These are phyloP conservation scores for Cytospora mali DNA, from an alignment of 2,329 filamentous ascomycete genomes.

Conservation along the genomic window DNA sequence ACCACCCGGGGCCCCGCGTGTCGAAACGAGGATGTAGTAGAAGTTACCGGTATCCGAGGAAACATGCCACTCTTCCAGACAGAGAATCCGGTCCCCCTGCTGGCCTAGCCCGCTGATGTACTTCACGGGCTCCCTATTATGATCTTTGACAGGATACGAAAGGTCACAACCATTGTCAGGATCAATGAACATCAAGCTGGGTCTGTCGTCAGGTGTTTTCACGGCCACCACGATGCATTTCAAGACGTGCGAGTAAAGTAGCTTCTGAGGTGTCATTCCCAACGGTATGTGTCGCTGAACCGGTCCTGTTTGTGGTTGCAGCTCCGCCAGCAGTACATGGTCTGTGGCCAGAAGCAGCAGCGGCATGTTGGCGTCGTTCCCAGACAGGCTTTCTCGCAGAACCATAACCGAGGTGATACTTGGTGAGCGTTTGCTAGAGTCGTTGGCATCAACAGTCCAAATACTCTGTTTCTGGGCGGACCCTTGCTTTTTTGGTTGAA, in stretches of 20 bases:
- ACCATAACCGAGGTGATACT: slow-evolving; percentile 51
- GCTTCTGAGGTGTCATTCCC: slow-evolving; percentile 50
- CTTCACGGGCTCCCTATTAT: slow-evolving; percentile 44
- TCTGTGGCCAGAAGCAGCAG: slow-evolving; percentile 54
- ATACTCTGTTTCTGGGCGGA: slow-evolving; percentile 50
- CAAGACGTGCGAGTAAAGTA: slow-evolving; percentile 58
- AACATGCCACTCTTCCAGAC: slow-evolving; percentile 66
- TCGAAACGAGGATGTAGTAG: slow-evolving; percentile 64
- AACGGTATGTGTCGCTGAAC: slow-evolving; percentile 55
- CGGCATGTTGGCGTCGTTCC: slow-evolving; percentile 43
- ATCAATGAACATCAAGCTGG: slow-evolving; percentile 60
- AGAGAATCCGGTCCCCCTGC: slow-evolving; percentile 59
- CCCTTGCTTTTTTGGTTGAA: slow-evolving; percentile 34
- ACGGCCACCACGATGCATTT: slow-evolving; percentile 58
- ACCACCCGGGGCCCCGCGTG: slow-evolving; percentile 36
- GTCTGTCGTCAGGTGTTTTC: slow-evolving; percentile 41
- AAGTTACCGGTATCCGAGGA: slow-evolving; percentile 59
- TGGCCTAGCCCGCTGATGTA: slow-evolving; percentile 61
- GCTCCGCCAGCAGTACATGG: slow-evolving; percentile 55
- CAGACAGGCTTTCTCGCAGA: slow-evolving; percentile 45
- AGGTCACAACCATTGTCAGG: slow-evolving; percentile 56
- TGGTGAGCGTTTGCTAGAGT: slow-evolving; percentile 49
- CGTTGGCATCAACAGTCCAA: slow-evolving; percentile 54
- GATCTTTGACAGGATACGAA: slow-evolving; percentile 38
- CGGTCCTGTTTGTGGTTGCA: slow-evolving; percentile 48